These are phyloP conservation scores for Cichorium intybus DNA, from an alignment of 140 eudicot species.

Conservation along the genomic window DNA sequence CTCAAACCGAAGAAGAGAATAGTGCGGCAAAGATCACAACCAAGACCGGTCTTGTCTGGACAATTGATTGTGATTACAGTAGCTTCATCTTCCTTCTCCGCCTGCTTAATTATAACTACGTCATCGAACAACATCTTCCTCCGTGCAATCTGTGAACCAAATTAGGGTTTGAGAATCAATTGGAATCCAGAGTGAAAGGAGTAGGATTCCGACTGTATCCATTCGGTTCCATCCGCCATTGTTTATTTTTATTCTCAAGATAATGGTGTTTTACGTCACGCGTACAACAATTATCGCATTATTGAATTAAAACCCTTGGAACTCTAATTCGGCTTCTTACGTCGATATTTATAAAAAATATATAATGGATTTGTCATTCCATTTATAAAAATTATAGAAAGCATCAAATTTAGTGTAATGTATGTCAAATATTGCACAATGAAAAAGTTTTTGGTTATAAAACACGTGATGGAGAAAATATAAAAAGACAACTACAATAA, in stretches of 20 bases:
- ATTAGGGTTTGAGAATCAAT: constrained; percentile 30
- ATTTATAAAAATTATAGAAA: too few species aligned
- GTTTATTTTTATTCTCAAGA: neutral
- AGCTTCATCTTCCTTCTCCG: constrained; percentile 61
- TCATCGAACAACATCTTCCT: constrained; percentile 54
- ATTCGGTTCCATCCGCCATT: neutral
- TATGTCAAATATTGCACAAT: too few species aligned
- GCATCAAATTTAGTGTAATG: too few species aligned
- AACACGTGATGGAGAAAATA: too few species aligned
- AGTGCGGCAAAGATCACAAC: constrained; percentile 84
- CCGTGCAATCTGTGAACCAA: neutral
- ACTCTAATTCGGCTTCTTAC: neutral
- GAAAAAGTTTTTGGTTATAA: too few species aligned
- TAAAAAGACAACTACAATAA: too few species aligned
- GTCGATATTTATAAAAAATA: too few species aligned
- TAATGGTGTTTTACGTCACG: constrained; percentile 17
- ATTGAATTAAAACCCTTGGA: neutral
- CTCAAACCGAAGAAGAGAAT: constrained; percentile 68
- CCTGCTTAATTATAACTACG: constrained; percentile 51
- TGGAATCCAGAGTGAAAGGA: neutral
- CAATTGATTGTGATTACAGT: constrained; percentile 73
- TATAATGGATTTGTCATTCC: too few species aligned
- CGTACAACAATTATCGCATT: neutral
- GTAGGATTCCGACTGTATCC: constrained; percentile 5
- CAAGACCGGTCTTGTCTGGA: constrained; percentile 83